Conservation (phyloP, 768 basidiomycete genomes). For the Amanita rubescens region DNA sequence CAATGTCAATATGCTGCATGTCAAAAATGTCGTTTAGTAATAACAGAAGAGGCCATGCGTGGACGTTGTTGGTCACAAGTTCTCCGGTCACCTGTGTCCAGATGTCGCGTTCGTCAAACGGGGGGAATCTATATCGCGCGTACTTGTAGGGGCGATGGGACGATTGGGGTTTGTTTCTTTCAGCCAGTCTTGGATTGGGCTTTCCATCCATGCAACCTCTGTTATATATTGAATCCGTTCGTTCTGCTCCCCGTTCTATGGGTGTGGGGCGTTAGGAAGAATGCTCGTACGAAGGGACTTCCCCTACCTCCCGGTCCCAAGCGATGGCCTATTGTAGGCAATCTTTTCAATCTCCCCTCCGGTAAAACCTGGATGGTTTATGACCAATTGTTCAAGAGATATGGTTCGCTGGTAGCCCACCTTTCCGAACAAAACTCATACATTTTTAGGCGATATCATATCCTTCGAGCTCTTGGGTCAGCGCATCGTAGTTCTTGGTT, state of each 20-base stretch:
- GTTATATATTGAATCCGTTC: background rate
- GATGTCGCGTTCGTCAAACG: background rate
- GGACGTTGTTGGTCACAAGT: no score
- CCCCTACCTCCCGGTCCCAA: slow-evolving; percentile 17
- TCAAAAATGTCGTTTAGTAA: no score
- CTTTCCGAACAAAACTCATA: background rate
- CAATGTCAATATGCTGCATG: no score
- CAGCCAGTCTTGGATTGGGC: background rate
- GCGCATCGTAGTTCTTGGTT: slow-evolving; percentile 8
- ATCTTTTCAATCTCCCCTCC: slow-evolving; percentile 13
- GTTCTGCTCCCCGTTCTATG: background rate
- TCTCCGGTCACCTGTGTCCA: no score
- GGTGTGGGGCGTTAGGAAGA: background rate
- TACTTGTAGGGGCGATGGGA: no score
- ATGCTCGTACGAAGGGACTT: slow-evolving; percentile 1
- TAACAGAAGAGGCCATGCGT: no score
- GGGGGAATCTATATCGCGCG: background rate
- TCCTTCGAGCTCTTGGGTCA: slow-evolving; percentile 11
- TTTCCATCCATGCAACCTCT: background rate
- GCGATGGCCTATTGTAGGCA: slow-evolving; percentile 16
- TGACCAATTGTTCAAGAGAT: slow-evolving; percentile 14
- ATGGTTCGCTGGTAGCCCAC: slow-evolving; percentile 10
- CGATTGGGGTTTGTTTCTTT: background rate
- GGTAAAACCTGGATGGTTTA: slow-evolving; percentile 17
- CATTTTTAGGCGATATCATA: slow-evolving; percentile 11